A percentile compares a stretch with the other conserved stretches of the same genome.
phyloP scores from a whole-genome alignment of 768 basidiomycete species.

The Tricholomella constricta region DNA sequence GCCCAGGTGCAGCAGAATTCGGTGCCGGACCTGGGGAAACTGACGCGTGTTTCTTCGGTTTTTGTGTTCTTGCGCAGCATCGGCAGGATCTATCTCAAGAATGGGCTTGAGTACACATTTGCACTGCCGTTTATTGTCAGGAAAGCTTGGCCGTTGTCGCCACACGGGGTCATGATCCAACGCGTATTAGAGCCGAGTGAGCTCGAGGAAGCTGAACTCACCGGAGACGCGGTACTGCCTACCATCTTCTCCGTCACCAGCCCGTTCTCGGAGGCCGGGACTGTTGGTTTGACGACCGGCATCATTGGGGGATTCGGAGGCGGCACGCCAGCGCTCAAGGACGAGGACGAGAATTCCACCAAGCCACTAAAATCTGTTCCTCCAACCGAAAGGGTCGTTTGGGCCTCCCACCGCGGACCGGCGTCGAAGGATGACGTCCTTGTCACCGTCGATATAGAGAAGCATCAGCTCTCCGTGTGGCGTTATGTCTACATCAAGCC shows the following conservation, averaged over 20 bases:
- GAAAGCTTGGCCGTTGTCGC: constrained; percentile 75
- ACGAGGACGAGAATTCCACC: constrained; percentile 54
- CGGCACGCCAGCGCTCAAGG: constrained; percentile 42
- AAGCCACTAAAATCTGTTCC: constrained; percentile 58
- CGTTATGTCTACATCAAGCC: constrained; percentile 69
- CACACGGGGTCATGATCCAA: constrained; percentile 81
- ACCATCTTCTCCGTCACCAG: constrained; percentile 80
- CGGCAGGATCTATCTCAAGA: constrained; percentile 68
- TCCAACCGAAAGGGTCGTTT: constrained; percentile 65
- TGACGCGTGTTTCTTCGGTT: constrained; percentile 53
- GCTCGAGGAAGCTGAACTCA: constrained; percentile 61
- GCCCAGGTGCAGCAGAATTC: constrained; percentile 42
- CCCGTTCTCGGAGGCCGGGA: constrained; percentile 72
- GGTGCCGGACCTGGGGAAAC: constrained; percentile 36
- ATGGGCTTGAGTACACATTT: constrained; percentile 76
- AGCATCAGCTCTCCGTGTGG: constrained; percentile 64
- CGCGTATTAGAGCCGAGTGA: constrained; percentile 70
- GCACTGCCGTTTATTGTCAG: constrained; percentile 80
- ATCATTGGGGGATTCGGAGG: constrained; percentile 51
- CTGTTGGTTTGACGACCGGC: constrained; percentile 66
- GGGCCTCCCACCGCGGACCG: constrained; percentile 49
- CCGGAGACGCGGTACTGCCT: constrained; percentile 70
- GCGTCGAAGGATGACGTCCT: constrained; percentile 48
- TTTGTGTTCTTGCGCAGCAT: constrained; percentile 80
- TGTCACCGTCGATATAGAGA: constrained; percentile 61